Evolutionary conservation across 345 rosid genomes (phyloP).

Genomic region (Sisymbrium altissimum): DNA sequence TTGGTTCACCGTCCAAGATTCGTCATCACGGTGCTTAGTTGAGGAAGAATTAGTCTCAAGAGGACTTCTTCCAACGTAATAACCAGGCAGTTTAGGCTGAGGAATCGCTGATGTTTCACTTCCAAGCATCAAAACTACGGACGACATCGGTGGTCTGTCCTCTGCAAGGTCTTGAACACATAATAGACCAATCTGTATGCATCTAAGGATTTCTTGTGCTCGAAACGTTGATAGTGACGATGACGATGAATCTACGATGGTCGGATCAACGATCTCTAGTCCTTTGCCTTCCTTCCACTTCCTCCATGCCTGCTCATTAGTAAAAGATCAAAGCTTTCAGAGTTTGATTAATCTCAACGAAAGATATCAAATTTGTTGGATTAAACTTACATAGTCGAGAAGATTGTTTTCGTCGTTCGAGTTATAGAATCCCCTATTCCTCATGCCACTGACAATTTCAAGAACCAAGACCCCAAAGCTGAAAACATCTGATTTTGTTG

Average conservation of each 20-base stretch:
- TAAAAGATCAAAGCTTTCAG: too few relatives aligned
- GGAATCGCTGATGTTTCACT: conserved; percentile 61
- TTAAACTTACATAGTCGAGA: not conserved
- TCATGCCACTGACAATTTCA: not conserved
- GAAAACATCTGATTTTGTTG: not conserved
- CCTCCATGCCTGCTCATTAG: conserved; percentile 54
- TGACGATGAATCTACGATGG: conserved; percentile 22
- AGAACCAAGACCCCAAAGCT: conserved; percentile 17
- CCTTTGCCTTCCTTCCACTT: conserved; percentile 58
- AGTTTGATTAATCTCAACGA: too few relatives aligned
- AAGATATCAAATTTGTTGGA: too few relatives aligned
- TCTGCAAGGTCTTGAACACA: conserved; percentile 79
- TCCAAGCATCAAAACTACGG: conserved; percentile 59
- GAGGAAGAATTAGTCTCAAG: conserved; percentile 3
- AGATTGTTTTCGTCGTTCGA: not conserved
- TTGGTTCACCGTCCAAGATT: conserved; percentile 58
- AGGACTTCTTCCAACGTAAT: conserved; percentile 48
- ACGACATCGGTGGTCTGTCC: conserved; percentile 66
- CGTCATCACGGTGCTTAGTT: conserved; percentile 25
- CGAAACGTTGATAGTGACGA: conserved; percentile 1
- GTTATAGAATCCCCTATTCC: not conserved
- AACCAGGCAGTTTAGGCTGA: conserved; percentile 65
- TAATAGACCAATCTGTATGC: conserved; percentile 74
- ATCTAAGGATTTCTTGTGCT: conserved; percentile 52
- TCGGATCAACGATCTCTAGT: conserved; percentile 45